Conservation (phyloP, 75 land plant species). For the Pseudotsuga menziesii region DNA sequence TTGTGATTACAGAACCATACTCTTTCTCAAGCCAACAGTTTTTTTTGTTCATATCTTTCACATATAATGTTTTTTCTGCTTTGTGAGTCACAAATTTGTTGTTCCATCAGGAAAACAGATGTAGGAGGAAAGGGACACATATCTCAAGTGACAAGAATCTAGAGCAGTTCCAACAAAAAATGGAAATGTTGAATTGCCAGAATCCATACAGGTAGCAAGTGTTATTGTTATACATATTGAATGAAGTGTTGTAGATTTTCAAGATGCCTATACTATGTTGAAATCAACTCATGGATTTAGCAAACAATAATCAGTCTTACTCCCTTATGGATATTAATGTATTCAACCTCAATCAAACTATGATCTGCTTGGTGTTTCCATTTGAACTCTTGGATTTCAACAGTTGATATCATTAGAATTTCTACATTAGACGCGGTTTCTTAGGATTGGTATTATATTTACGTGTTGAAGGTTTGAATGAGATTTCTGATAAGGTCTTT, state of each 20-base stretch:
- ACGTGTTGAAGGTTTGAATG: background rate
- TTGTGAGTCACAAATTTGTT: background rate
- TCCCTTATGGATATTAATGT: background rate
- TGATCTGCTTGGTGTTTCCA: background rate
- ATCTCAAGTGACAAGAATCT: no score
- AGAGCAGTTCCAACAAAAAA: no score
- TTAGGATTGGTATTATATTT: background rate
- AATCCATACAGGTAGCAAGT: conserved; percentile 13
- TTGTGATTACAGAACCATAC: no score
- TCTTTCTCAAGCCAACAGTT: no score
- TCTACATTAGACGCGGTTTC: background rate
- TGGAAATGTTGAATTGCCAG: no score
- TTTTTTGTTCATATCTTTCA: no score
- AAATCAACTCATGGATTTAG: background rate
- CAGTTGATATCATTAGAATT: no score
- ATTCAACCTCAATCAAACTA: background rate
- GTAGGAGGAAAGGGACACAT: no score
- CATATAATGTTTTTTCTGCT: no score
- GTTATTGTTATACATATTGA: background rate
- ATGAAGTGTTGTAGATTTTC: background rate
- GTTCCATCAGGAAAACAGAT: conserved; percentile 11
- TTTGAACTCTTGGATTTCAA: background rate
- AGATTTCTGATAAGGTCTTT: background rate
- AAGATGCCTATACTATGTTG: background rate
- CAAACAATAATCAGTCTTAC: background rate